These are phyloP conservation scores for Flaveria trinervia DNA, from an alignment of 129 eudicot genomes.

Conservation along the genomic window DNA sequence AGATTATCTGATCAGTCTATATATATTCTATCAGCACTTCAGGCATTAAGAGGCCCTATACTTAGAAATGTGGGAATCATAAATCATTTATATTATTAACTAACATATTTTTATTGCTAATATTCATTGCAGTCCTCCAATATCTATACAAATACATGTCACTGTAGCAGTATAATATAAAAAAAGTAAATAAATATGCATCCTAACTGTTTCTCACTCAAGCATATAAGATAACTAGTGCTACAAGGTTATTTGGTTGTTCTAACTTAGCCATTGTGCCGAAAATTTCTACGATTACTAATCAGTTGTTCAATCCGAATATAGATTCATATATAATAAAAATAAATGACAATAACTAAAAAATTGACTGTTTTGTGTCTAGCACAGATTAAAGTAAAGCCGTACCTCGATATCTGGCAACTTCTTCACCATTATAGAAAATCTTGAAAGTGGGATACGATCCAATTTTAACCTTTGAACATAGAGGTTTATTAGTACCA, in stretches of 20 bases:
- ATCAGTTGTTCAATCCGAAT: not conserved
- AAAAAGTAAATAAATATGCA: not conserved
- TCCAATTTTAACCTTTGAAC: constrained; percentile 82
- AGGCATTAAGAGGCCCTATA: not conserved
- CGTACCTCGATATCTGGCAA: constrained; percentile 80
- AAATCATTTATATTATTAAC: not conserved
- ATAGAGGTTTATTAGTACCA: constrained; percentile 67
- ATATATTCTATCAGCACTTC: not conserved
- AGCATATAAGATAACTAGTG: constrained; percentile 15
- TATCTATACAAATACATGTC: not conserved
- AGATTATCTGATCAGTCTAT: not conserved
- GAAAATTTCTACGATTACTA: not conserved
- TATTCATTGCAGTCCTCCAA: not conserved
- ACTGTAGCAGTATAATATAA: not conserved
- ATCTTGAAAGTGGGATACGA: constrained; percentile 94
- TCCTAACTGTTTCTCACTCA: not conserved
- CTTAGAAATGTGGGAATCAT: not conserved
- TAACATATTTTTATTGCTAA: not conserved
- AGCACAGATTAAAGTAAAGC: constrained; percentile 15
- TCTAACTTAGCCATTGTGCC: not conserved
- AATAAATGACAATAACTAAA: not conserved
- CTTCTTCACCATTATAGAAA: constrained; percentile 95
- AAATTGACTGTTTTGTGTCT: not conserved
- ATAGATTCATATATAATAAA: not conserved
- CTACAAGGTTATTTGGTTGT: not conserved